Percentiles rank a stretch among this genome's conserved stretches.
Conservation (phyloP, 441 rosid genomes). For the Rhodomyrtus psidioides region DNA sequence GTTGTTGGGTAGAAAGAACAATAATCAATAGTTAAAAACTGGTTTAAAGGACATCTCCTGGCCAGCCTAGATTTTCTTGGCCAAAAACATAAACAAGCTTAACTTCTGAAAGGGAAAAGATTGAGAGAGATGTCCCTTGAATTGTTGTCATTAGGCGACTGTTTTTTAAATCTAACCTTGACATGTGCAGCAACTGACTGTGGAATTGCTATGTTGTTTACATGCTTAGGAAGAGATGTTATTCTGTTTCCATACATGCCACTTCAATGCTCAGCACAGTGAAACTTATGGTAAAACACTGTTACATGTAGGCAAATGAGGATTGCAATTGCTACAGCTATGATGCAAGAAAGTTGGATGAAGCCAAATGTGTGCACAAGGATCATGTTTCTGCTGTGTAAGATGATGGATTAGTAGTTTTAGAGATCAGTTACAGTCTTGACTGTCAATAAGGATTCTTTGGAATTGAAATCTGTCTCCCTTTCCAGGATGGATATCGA, state of each 20-base stretch:
- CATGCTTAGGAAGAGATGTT: background rate
- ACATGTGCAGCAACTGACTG: background rate
- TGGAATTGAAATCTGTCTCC: background rate
- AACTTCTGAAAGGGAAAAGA: background rate
- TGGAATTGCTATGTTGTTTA: background rate
- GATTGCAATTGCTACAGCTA: conserved; percentile 91
- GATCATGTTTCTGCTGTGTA: conserved; percentile 99
- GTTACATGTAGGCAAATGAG: conserved; percentile 77
- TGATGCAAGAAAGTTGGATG: conserved; percentile 78
- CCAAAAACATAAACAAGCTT: background rate
- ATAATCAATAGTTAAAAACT: background rate
- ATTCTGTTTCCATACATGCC: background rate
- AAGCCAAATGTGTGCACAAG: conserved; percentile 89
- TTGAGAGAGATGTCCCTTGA: background rate
- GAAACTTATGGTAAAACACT: background rate
- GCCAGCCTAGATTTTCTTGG: background rate
- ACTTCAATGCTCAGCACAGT: background rate
- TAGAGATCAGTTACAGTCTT: background rate
- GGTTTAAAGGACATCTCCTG: background rate
- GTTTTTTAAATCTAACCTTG: background rate
- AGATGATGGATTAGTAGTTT: conserved; percentile 13
- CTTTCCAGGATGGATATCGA: conserved; percentile 88
- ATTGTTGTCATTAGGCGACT: background rate
- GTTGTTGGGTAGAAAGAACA: background rate
- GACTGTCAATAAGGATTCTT: background rate